phyloP scores from a whole-genome alignment of 2,329 filamentous ascomycete species.

The Xylaria arbuscula region DNA sequence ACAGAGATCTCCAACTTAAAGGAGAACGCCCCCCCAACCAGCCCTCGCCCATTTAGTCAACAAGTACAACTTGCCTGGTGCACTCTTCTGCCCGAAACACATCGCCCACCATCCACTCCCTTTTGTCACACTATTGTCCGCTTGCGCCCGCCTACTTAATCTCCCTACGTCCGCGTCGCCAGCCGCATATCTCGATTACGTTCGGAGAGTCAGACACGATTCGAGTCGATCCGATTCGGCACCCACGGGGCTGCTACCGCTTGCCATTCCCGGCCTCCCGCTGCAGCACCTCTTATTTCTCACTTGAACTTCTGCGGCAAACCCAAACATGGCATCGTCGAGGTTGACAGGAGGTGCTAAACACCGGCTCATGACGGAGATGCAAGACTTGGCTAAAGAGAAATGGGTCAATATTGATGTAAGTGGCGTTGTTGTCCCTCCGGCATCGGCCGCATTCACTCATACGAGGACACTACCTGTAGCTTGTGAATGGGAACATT shows the following conservation, averaged over 20 bases:
- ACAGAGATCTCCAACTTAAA: conserved; percentile 22
- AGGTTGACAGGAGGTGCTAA: conserved; percentile 64
- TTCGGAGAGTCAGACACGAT: background rate
- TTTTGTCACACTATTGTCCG: conserved; percentile 1
- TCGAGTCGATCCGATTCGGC: background rate
- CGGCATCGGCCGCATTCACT: conserved; percentile 27
- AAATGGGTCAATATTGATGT: conserved; percentile 94
- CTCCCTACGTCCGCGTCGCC: conserved; percentile 5
- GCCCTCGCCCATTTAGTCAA: conserved; percentile 10
- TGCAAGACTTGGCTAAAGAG: conserved; percentile 83
- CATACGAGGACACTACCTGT: conserved; percentile 29
- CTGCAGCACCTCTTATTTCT: conserved; percentile 2
- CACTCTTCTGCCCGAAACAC: conserved; percentile 17
- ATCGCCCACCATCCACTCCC: conserved; percentile 5
- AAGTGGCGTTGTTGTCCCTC: conserved; percentile 45
- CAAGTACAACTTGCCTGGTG: conserved; percentile 12
- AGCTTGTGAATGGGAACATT: conserved; percentile 85
- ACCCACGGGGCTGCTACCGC: background rate
- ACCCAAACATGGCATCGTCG: conserved; percentile 46
- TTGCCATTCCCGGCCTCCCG: conserved; percentile 9
- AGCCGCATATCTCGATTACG: background rate
- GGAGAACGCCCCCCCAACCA: conserved; percentile 19
- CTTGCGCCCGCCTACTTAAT: background rate
- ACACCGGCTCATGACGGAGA: conserved; percentile 89
- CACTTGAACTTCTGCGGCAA: conserved; percentile 9